Percentiles rank a stretch among this genome's conserved stretches.
These are phyloP conservation scores for Afroboletus lepidellus DNA, from an alignment of 1,284 basidiomycete genomes.

Conservation along the genomic window DNA sequence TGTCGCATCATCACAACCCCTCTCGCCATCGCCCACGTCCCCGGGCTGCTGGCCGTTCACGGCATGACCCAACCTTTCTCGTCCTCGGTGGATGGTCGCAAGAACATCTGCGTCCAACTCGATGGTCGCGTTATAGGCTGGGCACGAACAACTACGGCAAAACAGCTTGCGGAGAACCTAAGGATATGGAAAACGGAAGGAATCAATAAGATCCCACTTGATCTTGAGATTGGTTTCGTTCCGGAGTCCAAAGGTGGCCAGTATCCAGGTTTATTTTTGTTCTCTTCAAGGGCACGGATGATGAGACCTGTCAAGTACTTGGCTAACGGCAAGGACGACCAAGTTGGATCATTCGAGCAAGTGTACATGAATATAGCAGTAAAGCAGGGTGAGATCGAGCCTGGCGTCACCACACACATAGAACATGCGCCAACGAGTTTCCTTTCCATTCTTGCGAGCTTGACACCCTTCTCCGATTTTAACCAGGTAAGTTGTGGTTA, in stretches of 20 bases:
- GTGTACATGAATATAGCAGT: constrained; percentile 99
- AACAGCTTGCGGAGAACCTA: constrained; percentile 80
- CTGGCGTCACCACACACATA: constrained; percentile 82
- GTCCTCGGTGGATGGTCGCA: constrained; percentile 74
- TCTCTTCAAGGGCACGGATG: constrained; percentile 88
- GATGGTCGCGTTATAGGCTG: constrained; percentile 97
- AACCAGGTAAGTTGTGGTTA: constrained; percentile 67
- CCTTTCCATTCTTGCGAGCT: constrained; percentile 81
- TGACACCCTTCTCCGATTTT: constrained; percentile 92
- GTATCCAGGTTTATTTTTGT: constrained; percentile 95
- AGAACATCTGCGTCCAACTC: constrained; percentile 87
- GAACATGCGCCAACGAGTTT: constrained; percentile 96
- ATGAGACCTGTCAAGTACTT: constrained; percentile 98
- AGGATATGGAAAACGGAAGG: constrained; percentile 97
- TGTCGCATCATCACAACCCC: constrained; percentile 89
- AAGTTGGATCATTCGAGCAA: constrained; percentile 96
- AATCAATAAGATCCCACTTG: constrained; percentile 79
- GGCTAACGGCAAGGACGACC: constrained; percentile 83
- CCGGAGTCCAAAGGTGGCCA: constrained; percentile 91
- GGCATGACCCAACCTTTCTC: constrained; percentile 95
- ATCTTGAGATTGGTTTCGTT: constrained; percentile 94
- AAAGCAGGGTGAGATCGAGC: constrained; percentile 85
- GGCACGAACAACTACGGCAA: constrained; percentile 76
- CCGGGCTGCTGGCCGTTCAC: constrained; percentile 78
- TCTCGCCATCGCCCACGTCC: constrained; percentile 77